Evolutionary conservation across 106 monocot species (phyloP), one percentile per base, ranked within the genome.

Genomic region (Dioscorea dumetorum): DNA sequence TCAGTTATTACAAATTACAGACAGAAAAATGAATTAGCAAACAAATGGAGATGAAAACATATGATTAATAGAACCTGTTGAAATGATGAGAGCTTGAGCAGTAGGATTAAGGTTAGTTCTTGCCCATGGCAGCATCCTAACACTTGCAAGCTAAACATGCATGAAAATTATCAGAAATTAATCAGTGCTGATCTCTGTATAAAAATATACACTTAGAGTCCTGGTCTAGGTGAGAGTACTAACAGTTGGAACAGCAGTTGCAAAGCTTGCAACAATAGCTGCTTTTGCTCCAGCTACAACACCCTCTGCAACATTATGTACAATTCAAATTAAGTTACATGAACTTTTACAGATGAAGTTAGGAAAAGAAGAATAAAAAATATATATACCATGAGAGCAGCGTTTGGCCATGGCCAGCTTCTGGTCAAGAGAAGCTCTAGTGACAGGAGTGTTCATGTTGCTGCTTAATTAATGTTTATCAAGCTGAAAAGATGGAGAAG

Each of bases 121-220:
- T 19, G 90, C 90, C 94, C 90, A 94, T 49, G 94, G 94, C 33
- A 94, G 78, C 94, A 94, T 90, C 67, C 87, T 84, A 31, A 82
- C 90, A 34, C 90, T 94, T 6, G 94, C 94, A 66, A 90, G 23
- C 94, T 94, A 73, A 19, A 28, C 64, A 58, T 22, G 16, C 15
- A 56, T 13, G 21, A 28, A 15, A 17, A 19, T 5, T 16, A 63
- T 35, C 63, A 64, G 14, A 24, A 32, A 5, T 9, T 9, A 61
- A 12, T 12, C 10, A 32, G 16, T 6, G 33, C 31, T 62, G 12
- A 50, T 50, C 9, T 41, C 10, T 41, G 5, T 41, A 41, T 6
- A 41, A 34, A 7, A 34, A 34, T 3, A 34, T 7, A 34, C 34
- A 34, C 34, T 34, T 28, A 28, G 3, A 28, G 28, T 28, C 1